Base-by-base conservation (phyloP, 2,329 filamentous ascomycete genomes). In the Aspergillus pseudoviridinutans region DNA sequence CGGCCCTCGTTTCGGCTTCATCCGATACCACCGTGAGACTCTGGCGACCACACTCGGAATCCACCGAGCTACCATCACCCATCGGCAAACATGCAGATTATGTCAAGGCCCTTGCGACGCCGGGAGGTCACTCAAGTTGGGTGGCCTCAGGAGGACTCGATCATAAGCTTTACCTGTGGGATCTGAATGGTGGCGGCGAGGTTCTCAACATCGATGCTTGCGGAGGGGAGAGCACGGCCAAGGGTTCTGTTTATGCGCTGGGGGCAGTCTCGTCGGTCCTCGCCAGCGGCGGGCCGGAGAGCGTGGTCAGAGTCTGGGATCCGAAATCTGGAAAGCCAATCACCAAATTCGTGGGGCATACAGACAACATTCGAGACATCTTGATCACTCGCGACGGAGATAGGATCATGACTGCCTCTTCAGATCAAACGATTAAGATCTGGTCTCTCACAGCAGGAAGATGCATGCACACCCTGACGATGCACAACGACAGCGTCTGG, bases 401-500 rank as follows among this genome's bases (percentile, higher is more conserved):
- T 70, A 95, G 87, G 44, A 90, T 99, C 65, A 85, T 99, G 81
- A 96, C 93, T 0, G 92, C 91, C 14, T 96, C 92, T 66, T 93
- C 93, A 1, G 94, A 99, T 73, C 92, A 96, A 76, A 97, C 94
- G 0, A 88, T 99, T 78, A 99, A 99, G 78, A 86, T 97, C 57
- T 99, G 94, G 94, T 97, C 92, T 64, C 87, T 97, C 65, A 94
- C 90, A 10, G 93, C 92, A 24, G 94, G 94, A 55, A 84, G 94
- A 65, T 99, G 94, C 80, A 93, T 97, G 88, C 91, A 97, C 75
- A 99, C 94, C 0, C 84, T 99, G 66, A 97, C 92, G 55, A 99
- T 99, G 94, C 94, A 99, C 77, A 96, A 96, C 70, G 92, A 96
- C 70, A 97, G 92, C 71, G 91, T 99, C 24, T 99, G 94, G 94